Base-by-base conservation (phyloP, 2,329 filamentous ascomycete species). In the Akanthomyces dipterigenus region DNA sequence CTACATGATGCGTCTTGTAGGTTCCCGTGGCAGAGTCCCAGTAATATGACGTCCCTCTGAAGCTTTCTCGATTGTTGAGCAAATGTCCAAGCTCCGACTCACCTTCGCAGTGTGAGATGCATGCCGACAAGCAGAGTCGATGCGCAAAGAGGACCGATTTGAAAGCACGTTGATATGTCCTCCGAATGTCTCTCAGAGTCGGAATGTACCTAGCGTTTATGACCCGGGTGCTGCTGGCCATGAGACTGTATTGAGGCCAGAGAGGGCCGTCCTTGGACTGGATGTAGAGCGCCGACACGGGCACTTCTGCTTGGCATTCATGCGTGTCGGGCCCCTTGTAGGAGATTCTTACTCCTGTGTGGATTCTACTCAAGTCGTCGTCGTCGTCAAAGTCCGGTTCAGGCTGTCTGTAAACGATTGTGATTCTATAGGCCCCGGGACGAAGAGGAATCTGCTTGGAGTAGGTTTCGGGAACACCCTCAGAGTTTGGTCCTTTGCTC, bases 101-200 rank as follows among this genome's bases (percentile, higher is more conserved):
- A n/a, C 36, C 24, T 31, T 60, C 58, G 36, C 58, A 60, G 31
- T 48, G 56, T 12, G 46, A 42, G 22, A 12, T 26, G 14, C 49
- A 45, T 3, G 58, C 58, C 3, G 58, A 60, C 31, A 60, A 40
- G 42, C 58, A 48, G 26, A 60, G 22, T 28, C 58, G 36, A 6
- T 38, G 28, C 16, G 58, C 48, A 12, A 60, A 60, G 24, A 60
- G 58, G 6, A 60, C 49, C 0, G 58, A 60, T 38, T 60, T 60
- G 28, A 60, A 60, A 2, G 58, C 58, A 18, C 58, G 34, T 18
- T 60, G 58, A 22, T 60, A 60, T 45, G 58, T 60, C 20, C 58
- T 40, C 3, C 58, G n/a, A 9, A 60, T 60, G 5, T 60, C 58
- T 14, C 58, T 38, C n/a, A 60, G 26, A 16, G 58, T 60, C 12